These are phyloP conservation scores for Cocos nucifera DNA, from an alignment of 176 grass and related monocot genomes.

Conservation along the genomic window DNA sequence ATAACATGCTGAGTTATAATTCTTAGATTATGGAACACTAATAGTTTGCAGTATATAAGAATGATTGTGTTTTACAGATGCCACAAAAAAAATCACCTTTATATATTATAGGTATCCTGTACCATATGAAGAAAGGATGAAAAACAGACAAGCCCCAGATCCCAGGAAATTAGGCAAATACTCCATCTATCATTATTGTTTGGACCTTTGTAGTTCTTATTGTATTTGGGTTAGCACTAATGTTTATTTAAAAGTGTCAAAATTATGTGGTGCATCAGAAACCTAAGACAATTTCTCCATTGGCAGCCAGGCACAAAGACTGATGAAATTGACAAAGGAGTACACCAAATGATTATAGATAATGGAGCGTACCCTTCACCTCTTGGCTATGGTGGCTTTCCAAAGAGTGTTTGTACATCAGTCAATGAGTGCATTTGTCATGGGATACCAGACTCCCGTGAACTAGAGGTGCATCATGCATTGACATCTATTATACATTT, in stretches of 20 bases:
- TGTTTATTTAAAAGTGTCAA: background rate
- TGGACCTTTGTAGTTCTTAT: too few relatives aligned
- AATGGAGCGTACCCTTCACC: conserved; percentile 95
- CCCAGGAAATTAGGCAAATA: too few relatives aligned
- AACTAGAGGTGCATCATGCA: conserved; percentile 59
- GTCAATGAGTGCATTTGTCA: conserved; percentile 98
- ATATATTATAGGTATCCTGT: too few relatives aligned
- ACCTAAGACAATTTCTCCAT: conserved; percentile 28
- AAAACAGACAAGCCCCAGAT: too few relatives aligned
- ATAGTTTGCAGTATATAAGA: too few relatives aligned
- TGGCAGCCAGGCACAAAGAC: conserved; percentile 86
- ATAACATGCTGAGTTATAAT: too few relatives aligned
- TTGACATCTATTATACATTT: conserved; percentile 2
- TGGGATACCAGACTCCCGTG: conserved; percentile 87
- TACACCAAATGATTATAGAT: conserved; percentile 88
- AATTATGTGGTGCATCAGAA: conserved; percentile 10
- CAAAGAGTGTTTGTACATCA: conserved; percentile 93
- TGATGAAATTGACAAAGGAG: conserved; percentile 94
- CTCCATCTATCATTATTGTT: too few relatives aligned
- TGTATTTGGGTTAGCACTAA: too few relatives aligned
- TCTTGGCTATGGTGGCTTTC: conserved; percentile 79
- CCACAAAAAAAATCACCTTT: too few relatives aligned
- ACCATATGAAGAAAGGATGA: too few relatives aligned
- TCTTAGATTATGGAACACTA: too few relatives aligned
- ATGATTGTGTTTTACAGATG: too few relatives aligned